A percentile compares a stretch with the other conserved stretches of the same genome.
Evolutionary conservation across 495 filamentous ascomycete species (phyloP).

Genomic region (Podospora tetraspora): DNA sequence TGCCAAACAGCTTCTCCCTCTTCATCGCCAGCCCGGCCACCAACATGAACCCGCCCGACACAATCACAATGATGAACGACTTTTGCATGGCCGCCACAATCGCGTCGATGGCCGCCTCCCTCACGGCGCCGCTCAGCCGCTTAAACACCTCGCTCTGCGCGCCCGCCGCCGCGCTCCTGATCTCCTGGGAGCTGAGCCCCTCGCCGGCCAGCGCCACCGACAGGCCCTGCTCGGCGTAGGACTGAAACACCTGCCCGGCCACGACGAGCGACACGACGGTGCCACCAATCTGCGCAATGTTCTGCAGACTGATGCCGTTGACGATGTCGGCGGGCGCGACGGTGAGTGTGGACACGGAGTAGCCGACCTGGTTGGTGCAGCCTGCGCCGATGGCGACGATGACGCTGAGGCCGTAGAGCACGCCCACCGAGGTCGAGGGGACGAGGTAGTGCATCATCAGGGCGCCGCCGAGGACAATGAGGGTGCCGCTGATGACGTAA

Average conservation of each 20-base stretch:
- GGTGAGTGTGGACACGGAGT: slow-evolving; percentile 50
- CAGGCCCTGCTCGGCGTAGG: slow-evolving; percentile 33
- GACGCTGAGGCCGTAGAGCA: slow-evolving; percentile 52
- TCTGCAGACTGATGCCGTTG: slow-evolving; percentile 49
- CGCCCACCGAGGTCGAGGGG: slow-evolving; percentile 26
- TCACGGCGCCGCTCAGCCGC: slow-evolving; percentile 30
- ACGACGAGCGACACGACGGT: slow-evolving; percentile 52
- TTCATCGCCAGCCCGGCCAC: slow-evolving; percentile 50
- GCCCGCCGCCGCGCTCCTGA: slow-evolving; percentile 47
- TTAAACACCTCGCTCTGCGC: slow-evolving; percentile 38
- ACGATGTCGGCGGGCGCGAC: slow-evolving; percentile 36
- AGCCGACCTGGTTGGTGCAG: slow-evolving; percentile 46
- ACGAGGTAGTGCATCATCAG: slow-evolving; percentile 47
- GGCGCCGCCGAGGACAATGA: slow-evolving; percentile 46
- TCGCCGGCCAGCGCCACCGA: slow-evolving; percentile 33
- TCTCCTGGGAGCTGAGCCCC: slow-evolving; percentile 25
- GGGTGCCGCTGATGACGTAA: slow-evolving; percentile 46
- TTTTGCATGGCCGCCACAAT: slow-evolving; percentile 49
- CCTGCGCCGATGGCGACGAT: slow-evolving; percentile 52
- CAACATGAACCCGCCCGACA: slow-evolving; percentile 42
- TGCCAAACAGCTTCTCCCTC: slow-evolving; percentile 47
- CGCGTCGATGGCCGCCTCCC: slow-evolving; percentile 38
- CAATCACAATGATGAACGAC: slow-evolving; percentile 47
- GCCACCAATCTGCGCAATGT: slow-evolving; percentile 49
- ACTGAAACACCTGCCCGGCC: slow-evolving; percentile 53